These are phyloP conservation scores for Salinomyces thailandicus DNA, from an alignment of 2,329 filamentous ascomycete species.

Conservation along the genomic window DNA sequence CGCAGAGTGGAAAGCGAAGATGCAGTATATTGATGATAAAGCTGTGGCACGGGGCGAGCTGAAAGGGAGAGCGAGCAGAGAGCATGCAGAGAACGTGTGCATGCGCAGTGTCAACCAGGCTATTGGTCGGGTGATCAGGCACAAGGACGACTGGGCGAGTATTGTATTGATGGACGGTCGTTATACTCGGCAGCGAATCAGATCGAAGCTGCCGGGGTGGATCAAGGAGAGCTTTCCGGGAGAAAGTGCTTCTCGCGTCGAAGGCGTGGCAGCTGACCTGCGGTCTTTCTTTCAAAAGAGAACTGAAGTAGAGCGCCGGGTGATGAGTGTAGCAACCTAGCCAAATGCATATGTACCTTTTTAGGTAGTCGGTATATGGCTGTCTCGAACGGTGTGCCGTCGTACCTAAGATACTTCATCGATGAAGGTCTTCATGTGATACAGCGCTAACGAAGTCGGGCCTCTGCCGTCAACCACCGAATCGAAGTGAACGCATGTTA, in stretches of 20 bases:
- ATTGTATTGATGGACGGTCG: conserved; percentile 77
- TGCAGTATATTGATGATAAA: conserved; percentile 69
- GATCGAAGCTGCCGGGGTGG: conserved; percentile 76
- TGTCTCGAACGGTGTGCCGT: too few species aligned
- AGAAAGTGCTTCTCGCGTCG: conserved; percentile 29
- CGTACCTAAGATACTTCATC: too few species aligned
- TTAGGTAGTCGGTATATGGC: too few species aligned
- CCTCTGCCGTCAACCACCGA: background rate
- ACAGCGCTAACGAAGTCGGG: background rate
- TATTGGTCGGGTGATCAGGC: conserved; percentile 83
- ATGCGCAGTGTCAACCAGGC: conserved; percentile 97
- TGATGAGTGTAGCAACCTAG: too few species aligned
- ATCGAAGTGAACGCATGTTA: background rate
- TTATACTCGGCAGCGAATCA: conserved; percentile 64
- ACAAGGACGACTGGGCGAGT: conserved; percentile 77
- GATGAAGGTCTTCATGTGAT: background rate
- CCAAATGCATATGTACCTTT: too few species aligned
- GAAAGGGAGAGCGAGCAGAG: conserved; percentile 47
- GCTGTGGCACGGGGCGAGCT: conserved; percentile 27
- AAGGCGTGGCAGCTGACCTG: conserved; percentile 20
- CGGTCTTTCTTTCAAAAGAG: conserved; percentile 4
- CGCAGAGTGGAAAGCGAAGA: conserved; percentile 85
- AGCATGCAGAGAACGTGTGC: conserved; percentile 88
- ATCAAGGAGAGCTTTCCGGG: conserved; percentile 57
- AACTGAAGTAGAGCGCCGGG: too few species aligned